phyloP scores from a whole-genome alignment of 208 protist genomes.

The Leishmania mexicana region DNA sequence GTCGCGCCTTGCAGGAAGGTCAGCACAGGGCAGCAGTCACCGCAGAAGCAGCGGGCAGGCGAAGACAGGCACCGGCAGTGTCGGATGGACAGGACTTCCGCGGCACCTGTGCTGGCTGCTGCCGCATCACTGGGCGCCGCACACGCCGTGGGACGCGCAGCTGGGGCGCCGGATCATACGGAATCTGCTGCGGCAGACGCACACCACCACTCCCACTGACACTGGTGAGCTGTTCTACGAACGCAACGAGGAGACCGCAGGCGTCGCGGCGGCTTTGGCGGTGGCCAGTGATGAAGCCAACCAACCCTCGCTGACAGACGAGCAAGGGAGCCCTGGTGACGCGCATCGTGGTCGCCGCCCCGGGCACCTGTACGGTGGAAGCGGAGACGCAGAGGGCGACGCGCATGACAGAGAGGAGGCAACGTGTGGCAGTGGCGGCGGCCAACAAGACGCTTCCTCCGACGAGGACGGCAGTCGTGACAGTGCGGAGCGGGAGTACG shows the following conservation, averaged over 20 bases:
- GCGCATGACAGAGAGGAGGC: not conserved
- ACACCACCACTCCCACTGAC: not conserved
- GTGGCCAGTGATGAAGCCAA: not conserved
- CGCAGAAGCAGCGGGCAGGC: not conserved
- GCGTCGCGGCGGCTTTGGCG: not conserved
- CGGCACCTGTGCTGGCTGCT: conserved; percentile 34
- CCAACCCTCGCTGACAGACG: conserved; percentile 6
- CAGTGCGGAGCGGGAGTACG: conserved; percentile 17
- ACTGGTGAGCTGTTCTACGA: conserved; percentile 33
- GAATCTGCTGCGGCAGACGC: conserved; percentile 20
- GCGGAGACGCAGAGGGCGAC: not conserved
- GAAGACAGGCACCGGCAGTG: not conserved
- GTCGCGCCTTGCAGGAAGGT: not conserved
- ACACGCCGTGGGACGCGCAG: conserved; percentile 38
- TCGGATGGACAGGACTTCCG: conserved; percentile 12
- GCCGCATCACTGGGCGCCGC: conserved; percentile 23
- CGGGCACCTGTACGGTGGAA: not conserved
- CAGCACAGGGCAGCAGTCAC: conserved; percentile 4
- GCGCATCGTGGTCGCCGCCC: not conserved
- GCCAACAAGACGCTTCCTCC: conserved; percentile 5
- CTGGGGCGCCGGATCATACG: conserved; percentile 31
- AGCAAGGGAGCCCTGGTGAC: not conserved
- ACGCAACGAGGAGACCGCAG: conserved; percentile 7
- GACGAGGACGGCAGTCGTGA: not conserved
- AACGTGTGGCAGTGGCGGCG: not conserved